These are phyloP conservation scores for Suhomyces taliae DNA, from an alignment of 1,139 yeast species.

Conservation along the genomic window DNA sequence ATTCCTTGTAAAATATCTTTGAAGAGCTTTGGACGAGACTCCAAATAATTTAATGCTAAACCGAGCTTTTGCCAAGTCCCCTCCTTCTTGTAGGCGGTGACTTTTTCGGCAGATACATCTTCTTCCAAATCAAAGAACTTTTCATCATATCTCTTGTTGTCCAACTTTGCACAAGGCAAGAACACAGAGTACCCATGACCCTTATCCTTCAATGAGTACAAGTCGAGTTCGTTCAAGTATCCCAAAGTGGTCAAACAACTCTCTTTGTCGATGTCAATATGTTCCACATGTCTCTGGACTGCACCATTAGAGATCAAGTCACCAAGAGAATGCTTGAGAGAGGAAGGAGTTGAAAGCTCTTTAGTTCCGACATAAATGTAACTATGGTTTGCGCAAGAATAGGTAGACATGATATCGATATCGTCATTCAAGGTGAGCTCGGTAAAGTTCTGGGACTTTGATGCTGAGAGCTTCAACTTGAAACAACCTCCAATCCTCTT, in stretches of 20 bases:
- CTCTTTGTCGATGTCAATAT: conserved; percentile 33
- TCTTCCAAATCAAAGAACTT: neutral
- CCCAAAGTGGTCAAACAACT: conserved; percentile 40
- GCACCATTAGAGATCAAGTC: conserved; percentile 40
- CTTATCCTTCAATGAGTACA: conserved; percentile 47
- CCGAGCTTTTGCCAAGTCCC: conserved; percentile 70
- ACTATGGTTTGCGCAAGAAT: conserved; percentile 49
- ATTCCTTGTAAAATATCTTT: conserved; percentile 54
- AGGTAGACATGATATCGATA: conserved; percentile 40
- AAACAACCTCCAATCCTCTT: conserved; percentile 45
- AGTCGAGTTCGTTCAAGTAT: conserved; percentile 30
- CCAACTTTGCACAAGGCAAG: conserved; percentile 63
- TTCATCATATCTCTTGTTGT: neutral
- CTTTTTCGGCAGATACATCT: neutral
- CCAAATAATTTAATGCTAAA: conserved; percentile 59
- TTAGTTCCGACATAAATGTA: conserved; percentile 64
- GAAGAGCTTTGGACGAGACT: conserved; percentile 51
- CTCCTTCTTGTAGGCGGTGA: neutral
- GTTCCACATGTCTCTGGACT: conserved; percentile 30
- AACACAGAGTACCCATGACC: conserved; percentile 70
- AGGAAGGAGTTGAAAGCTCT: conserved; percentile 41
- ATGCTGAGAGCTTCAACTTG: conserved; percentile 44
- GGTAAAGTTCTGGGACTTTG: conserved; percentile 39
- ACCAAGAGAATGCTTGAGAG: conserved; percentile 39
- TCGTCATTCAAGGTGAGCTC: conserved; percentile 39